Conservation (phyloP, 768 basidiomycete genomes). For the Lentinula boryana region DNA sequence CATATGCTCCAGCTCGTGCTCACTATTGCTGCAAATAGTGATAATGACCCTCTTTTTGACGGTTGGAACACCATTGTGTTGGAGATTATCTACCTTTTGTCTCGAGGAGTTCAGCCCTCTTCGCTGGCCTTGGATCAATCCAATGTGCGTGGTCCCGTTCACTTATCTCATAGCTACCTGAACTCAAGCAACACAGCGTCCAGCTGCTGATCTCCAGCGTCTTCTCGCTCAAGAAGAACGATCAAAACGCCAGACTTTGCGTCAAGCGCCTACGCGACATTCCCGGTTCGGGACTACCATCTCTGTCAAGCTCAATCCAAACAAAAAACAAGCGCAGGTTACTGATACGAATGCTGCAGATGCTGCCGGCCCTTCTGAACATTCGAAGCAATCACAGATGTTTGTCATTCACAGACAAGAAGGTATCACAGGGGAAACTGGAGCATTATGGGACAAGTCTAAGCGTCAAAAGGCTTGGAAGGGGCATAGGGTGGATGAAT, state of each 20-base stretch:
- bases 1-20: conserved; percentile 73
- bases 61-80: conserved; percentile 86
- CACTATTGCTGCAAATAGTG: conserved; percentile 78
- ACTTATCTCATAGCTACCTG: conserved; percentile 6
- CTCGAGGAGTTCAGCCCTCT: conserved; percentile 68
- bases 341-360: conserved; percentile 6
- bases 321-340: conserved; percentile 29
- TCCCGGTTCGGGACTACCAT: conserved; percentile 97
- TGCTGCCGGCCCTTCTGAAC: conserved; percentile 14
- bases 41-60: conserved; percentile 73
- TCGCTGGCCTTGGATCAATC: conserved; percentile 53
- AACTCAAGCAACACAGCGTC: conserved; percentile 42
- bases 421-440: conserved; percentile 65
- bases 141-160: conserved; percentile 40
- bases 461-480: conserved; percentile 60
- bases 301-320: conserved; percentile 64
- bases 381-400: neutral
- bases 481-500: conserved; percentile 57
- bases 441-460: conserved; percentile 63
- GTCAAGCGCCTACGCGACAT: conserved; percentile 69
- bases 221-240: conserved; percentile 76
- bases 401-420: conserved; percentile 83
- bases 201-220: conserved; percentile 59
- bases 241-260: conserved; percentile 48
- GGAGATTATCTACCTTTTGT: conserved; percentile 90